Base-by-base conservation (phyloP, 495 filamentous ascomycete genomes). In the Aspergillus biplanus region DNA sequence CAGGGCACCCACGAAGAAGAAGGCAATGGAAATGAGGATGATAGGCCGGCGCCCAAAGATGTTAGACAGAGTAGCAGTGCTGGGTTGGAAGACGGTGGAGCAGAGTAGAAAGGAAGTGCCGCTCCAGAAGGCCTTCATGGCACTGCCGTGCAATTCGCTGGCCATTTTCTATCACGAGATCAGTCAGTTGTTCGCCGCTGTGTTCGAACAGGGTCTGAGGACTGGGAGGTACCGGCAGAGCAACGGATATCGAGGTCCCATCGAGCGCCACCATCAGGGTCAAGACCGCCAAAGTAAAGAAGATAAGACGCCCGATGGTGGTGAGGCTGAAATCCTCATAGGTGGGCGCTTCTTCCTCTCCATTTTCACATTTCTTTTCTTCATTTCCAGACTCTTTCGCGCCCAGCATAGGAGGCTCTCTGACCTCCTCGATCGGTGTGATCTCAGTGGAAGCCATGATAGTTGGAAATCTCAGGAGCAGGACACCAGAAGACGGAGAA, bases 161-260 rank as follows among this genome's bases (percentile, higher is more conserved):
- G 67, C 61, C 54, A 69, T 61, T 57, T 39, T 52, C 63, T 69
- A n/a, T 21, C n/a, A 15, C 7, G 18, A 18, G 18, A 7, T 39
- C 42, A 21, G 54, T 61, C 11, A 56, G 35, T 33, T 13, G 3
- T 16, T 15, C 21, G 16, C 50, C 4, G 7, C 15, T 58, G n/a
- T 53, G 12, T 11, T 8, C 6, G 5, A 8, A 4, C 13, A 31
- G 16, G 31, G 21, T 11, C 21, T 5, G 16, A 16, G 52, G n/a
- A 12, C 7, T 39, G 54, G 12, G 16, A 69, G 75, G 47, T 74
- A 87, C 85, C 2, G 89, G 88, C 39, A 91, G 69, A 13, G 89
- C 89, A n/a, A 91, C 86, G 16, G 84, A 85, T 16, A 91, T 77
- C 6, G 85, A 88, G 3, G 89, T 90, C 3, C 86, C 87, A 70